phyloP scores from a whole-genome alignment of 1,139 yeast genomes.

The Suhomyces taliae region DNA sequence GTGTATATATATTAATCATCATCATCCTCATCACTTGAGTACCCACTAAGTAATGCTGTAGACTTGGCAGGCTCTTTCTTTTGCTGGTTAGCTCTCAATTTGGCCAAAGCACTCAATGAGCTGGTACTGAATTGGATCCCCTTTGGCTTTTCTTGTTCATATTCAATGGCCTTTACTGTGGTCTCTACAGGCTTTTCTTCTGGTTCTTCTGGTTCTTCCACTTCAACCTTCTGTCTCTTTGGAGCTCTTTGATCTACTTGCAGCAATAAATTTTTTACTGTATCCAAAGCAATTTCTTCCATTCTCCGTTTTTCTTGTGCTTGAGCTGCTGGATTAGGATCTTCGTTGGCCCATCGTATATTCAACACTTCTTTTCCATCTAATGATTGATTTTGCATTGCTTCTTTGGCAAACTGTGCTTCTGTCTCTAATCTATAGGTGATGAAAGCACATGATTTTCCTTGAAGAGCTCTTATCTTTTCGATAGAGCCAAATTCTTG shows the following conservation, averaged over 20 bases:
- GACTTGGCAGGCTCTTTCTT: background rate
- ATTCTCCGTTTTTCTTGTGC: slow-evolving; percentile 44
- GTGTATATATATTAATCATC: background rate
- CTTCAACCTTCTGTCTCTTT: slow-evolving; percentile 5
- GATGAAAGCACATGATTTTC: slow-evolving; percentile 76
- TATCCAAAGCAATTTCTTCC: slow-evolving; percentile 37
- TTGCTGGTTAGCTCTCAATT: slow-evolving; percentile 1
- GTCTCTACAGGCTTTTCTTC: background rate
- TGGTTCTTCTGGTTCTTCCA: slow-evolving; percentile 7
- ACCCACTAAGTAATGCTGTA: slow-evolving; percentile 12
- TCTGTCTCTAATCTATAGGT: slow-evolving; percentile 64
- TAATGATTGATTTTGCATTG: slow-evolving; percentile 80
- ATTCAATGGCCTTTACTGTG: background rate
- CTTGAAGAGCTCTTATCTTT: slow-evolving; percentile 58
- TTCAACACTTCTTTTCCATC: slow-evolving; percentile 62
- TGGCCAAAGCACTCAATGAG: slow-evolving; percentile 5
- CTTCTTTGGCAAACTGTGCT: slow-evolving; percentile 95
- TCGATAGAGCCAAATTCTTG: slow-evolving; percentile 79
- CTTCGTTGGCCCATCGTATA: slow-evolving; percentile 89
- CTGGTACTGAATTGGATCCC: slow-evolving; percentile 3
- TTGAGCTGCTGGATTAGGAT: slow-evolving; percentile 74
- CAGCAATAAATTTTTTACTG: slow-evolving; percentile 32
- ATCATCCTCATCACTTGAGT: slow-evolving; percentile 17
- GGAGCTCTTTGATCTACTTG: slow-evolving; percentile 5
- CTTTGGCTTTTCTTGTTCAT: background rate